Base-by-base conservation (phyloP, 1,139 yeast species). In the Blastobotrys raffinosifermentans region DNA sequence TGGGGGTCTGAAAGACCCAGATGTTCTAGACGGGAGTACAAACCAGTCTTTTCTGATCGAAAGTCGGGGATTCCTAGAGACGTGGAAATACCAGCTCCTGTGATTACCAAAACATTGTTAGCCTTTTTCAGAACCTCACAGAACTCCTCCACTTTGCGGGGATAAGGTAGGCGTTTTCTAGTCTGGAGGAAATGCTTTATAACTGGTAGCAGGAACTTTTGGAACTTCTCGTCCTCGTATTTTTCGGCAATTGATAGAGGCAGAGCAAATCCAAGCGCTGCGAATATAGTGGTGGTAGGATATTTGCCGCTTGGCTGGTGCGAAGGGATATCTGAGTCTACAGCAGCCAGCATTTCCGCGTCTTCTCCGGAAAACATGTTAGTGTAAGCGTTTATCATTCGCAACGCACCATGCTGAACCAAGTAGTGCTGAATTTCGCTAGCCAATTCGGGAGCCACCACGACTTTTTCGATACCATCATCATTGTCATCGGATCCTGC, bases 71-170 rank as follows among this genome's bases (percentile, higher is more conserved):
- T 89, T 1, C 96, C 97, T 41, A 89, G 65, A 25, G 89, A 77
- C 3, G 96, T 89, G 13, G 96, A 85, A 31, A 91, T 87, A 14
- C 98, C 98, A 0, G 98, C 98, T 4, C 98, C 98, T 0, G 96
- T 86, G 19, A 91, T 65, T 1, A 91, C 94, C 44, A 91, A 54
- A 15, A 91, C 73, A 39, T 77, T 80, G 14, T 70, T 57, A 1
- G 93, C 76, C 8, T 63, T 64, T 14, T 66, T 51, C 29, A 89
- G 66, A 31, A 73, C 72, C 1, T 66, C 65, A 2, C 75, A 60
- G 1, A 81, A 77, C 46, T 80, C 77, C n/a, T 78, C 80, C 3
- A 84, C 53, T 1, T 80, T 74, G 38, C 68, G 46, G 4, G 58
- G 54, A 35, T 38, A 34, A 3, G 55, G 52, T 17, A 55, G 49